Base-by-base conservation (phyloP, 805 yeast genomes). In the Metschnikowia proteae region DNA sequence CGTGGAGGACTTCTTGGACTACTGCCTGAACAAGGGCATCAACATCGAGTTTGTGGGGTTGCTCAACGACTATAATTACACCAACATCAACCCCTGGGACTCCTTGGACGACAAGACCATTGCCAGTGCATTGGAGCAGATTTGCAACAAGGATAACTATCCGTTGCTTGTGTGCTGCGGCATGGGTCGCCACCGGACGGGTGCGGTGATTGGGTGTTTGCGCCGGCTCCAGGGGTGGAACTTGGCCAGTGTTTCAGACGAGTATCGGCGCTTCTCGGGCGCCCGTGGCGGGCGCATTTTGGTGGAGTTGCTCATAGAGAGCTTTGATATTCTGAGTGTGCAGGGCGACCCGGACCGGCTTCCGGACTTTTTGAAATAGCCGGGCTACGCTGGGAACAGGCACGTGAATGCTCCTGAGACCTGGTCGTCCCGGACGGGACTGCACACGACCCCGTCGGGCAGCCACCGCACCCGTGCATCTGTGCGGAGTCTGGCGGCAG, bases 131-230 rank as follows among this genome's bases (percentile, higher is more conserved):
- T 68, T 92, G 52, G 86, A 84, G 52, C 75, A 89, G 31, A 86
- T 92, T 17, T 80, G 84, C 38, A 79, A 88, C 58, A 78, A 77
- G 53, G 76, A 80, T n/a, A 81, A 83, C 63, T 88, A 88, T 60
- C 98, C 99, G 0, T 60, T 94, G 52, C 70, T 94, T 44, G 91
- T 91, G 4, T 94, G 98, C 65, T 94, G 98, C 60, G 97, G 97
- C 10, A 94, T 94, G 99, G 99, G 99, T 0, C 75, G 99, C 57
- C 99, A 92, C 66, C 76, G 99, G 55, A 91, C 98, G 0, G 99
- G 99, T 1, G 91, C 98, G 0, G 96, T 94, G 3, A 82, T 94
- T 51, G 99, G 99, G 0, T 92, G 99, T 65, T 70, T 92, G 41
- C 73, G 99, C 54, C 77, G 96, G 51, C 71, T 94, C 17, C 97